phyloP scores from a whole-genome alignment of 305 asterid genomes.

The Lippia alba region DNA sequence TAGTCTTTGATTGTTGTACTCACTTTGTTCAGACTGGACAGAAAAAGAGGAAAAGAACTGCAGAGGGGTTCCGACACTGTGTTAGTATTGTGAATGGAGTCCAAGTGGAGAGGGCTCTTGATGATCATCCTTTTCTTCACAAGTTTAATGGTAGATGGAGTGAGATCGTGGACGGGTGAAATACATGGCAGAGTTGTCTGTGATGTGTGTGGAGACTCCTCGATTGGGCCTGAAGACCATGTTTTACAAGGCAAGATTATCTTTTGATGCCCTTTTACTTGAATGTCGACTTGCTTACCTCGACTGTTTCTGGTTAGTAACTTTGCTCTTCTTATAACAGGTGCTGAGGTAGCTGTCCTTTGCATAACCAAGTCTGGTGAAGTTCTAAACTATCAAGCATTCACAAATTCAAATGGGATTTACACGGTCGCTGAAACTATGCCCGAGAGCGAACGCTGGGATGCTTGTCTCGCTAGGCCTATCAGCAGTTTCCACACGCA shows the following conservation, averaged over 20 bases:
- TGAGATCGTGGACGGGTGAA: constrained; percentile 81
- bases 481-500: constrained; percentile 83
- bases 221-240: constrained; percentile 88
- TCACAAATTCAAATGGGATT: constrained; percentile 71
- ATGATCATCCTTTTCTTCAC: constrained; percentile 13
- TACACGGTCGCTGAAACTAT: constrained; percentile 90
- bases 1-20: too few species aligned
- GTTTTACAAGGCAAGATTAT: constrained; percentile 57
- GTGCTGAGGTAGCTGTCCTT: constrained; percentile 96
- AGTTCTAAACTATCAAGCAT: constrained; percentile 89
- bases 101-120: constrained; percentile 35
- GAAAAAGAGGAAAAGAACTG: not conserved
- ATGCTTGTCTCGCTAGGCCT: constrained; percentile 85
- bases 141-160: constrained; percentile 40
- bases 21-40: not conserved
- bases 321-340: constrained; percentile 38
- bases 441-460: constrained; percentile 93
- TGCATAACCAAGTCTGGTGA: constrained; percentile 92
- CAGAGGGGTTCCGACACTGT: not conserved
- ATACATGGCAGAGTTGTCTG: constrained; percentile 86
- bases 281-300: not conserved
- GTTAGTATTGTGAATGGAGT: constrained; percentile 44
- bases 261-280: not conserved
- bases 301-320: not conserved
- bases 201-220: constrained; percentile 92